These are phyloP conservation scores for Globisporangium paddicum DNA, from an alignment of 352 stramenopile genomes.

Conservation along the genomic window DNA sequence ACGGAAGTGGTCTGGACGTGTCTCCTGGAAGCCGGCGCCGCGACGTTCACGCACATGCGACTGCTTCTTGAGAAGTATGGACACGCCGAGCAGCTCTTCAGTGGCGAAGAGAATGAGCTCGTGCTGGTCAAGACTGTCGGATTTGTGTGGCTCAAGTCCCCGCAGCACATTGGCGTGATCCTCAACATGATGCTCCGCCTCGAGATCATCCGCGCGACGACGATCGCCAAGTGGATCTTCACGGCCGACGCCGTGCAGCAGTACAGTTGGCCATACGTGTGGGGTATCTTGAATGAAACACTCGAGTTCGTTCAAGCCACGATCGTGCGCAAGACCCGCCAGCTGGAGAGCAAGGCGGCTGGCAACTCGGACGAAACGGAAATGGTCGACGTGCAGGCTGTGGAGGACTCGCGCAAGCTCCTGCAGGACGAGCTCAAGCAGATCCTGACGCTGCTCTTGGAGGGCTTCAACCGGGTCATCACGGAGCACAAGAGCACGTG, in stretches of 20 bases:
- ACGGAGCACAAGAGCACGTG: conserved; percentile 75
- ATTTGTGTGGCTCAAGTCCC: conserved; percentile 77
- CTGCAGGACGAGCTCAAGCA: conserved; percentile 45
- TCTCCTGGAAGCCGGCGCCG: conserved; percentile 66
- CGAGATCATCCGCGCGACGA: conserved; percentile 53
- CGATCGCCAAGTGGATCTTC: conserved; percentile 79
- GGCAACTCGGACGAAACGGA: conserved; percentile 31
- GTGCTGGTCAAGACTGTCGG: conserved; percentile 63
- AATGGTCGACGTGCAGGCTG: conserved; percentile 39
- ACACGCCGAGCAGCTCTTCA: conserved; percentile 42
- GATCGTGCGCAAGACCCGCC: conserved; percentile 29
- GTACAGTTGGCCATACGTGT: conserved; percentile 88
- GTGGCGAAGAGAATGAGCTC: conserved; percentile 42
- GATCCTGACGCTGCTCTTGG: conserved; percentile 53
- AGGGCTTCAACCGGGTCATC: conserved; percentile 69
- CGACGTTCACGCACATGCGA: conserved; percentile 82
- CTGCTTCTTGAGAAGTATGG: conserved; percentile 79
- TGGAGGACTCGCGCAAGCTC: conserved; percentile 35
- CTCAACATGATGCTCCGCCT: conserved; percentile 79
- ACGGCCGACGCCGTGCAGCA: conserved; percentile 77
- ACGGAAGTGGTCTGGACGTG: conserved; percentile 75
- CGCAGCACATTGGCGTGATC: conserved; percentile 78
- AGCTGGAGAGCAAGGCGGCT: conserved; percentile 19
- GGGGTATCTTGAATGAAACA: conserved; percentile 74
- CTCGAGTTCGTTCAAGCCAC: conserved; percentile 46